Conservation (phyloP, 2,329 filamentous ascomycete species). For the Pseudocercospora eumusae region DNA sequence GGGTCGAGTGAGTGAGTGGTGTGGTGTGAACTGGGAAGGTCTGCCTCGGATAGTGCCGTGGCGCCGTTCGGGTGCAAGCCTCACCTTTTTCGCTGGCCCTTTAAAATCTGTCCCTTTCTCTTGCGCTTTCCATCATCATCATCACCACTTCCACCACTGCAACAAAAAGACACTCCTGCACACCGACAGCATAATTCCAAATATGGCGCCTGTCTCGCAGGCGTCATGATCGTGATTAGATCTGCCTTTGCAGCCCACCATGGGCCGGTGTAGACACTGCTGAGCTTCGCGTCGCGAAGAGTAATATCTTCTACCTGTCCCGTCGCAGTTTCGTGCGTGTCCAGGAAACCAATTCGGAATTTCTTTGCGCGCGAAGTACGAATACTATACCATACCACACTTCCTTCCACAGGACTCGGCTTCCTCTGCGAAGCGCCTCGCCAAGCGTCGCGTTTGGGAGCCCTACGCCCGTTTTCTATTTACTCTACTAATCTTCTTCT, state of each 20-base stretch:
- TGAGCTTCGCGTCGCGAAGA: conserved; percentile 19
- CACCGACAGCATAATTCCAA: conserved; percentile 19
- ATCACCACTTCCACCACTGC: conserved; percentile 8
- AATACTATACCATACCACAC: conserved; percentile 1
- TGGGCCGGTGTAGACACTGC: conserved; percentile 25
- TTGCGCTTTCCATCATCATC: conserved; percentile 7
- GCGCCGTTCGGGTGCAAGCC: background rate
- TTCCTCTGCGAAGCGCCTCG: conserved; percentile 5
- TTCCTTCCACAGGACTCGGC: conserved; percentile 2
- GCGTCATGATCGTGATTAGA: conserved; percentile 19
- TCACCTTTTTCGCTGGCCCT: background rate
- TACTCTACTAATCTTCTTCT: conserved; percentile 25
- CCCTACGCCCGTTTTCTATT: conserved; percentile 16
- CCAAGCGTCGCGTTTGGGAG: conserved; percentile 7
- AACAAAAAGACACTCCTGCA: conserved; percentile 16
- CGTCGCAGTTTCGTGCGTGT: conserved; percentile 10
- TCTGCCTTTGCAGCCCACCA: conserved; percentile 17
- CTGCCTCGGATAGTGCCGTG: background rate
- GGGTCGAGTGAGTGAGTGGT: too few species aligned
- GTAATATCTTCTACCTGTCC: conserved; percentile 15
- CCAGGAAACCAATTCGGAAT: conserved; percentile 5
- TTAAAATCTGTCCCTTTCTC: background rate
- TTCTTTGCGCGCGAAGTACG: conserved; percentile 6
- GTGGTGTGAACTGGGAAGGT: background rate
- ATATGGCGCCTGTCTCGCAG: conserved; percentile 23